Base-by-base conservation (phyloP, 73 alveolate species). In the Paramecium pentaurelia region DNA sequence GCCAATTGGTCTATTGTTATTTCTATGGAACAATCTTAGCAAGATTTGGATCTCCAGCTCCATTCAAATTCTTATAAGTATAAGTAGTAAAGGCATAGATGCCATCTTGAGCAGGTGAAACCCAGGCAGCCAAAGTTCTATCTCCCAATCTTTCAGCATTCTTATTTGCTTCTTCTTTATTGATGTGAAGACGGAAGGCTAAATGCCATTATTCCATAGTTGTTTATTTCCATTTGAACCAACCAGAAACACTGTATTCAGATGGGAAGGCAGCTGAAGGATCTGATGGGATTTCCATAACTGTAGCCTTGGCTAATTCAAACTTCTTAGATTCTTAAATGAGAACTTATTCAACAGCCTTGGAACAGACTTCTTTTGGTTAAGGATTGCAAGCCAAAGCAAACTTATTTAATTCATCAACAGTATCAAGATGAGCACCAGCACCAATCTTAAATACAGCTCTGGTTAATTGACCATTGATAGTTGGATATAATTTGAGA, bases 91-190 rank as follows among this genome's bases (percentile, higher is more conserved):
- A 80, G 18, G 91, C 91, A 80, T 80, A 80, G 2, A 80, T 80
- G 6, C 91, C 91, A 40, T 80, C 73, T 45, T 80, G 12, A 2
- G 77, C 44, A n/a, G 91, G 91, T 47, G 91, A 80, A 14, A 42
- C 91, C 91, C 91, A 80, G 22, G 58, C 91, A 32, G 91, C 91
- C 9, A 80, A 42, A 2, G 91, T 80, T 80, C 91, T 44, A 80
- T 80, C 91, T 80, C 91, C 91, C 54, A 80, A 80, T 47, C 73
- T 80, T 47, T 80, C 73, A 25, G 73, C 91, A 49, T 80, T 80
- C 51, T 80, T 47, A 25, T 80, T 80, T 10, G 37, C 51, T 25
- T 25, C 71, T 28, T 80, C 91, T 45, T 80, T 80, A 18, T 80
- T 80, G 18, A 80, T 80, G 16, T 80, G 91, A 6, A 80, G 58